Percentiles rank a stretch among this genome's conserved stretches.
Evolutionary conservation across 768 basidiomycete species (phyloP).

Genomic region (Sarcodon sp.): DNA sequence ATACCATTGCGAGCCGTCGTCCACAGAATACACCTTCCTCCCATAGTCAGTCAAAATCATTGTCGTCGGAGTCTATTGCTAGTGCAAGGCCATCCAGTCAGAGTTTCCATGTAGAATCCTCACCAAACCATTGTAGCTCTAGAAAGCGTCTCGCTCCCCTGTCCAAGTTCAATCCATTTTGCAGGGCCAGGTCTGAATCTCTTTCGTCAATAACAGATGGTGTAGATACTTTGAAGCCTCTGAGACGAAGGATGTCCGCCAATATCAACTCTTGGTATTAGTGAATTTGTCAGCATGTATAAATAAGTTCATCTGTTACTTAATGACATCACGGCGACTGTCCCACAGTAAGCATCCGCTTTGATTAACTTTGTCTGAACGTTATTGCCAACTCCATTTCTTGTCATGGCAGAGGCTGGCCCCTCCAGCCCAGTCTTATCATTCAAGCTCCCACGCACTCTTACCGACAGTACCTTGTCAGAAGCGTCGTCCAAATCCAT

Average conservation of each 20-base stretch:
- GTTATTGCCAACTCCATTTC: neutral
- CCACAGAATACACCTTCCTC: neutral
- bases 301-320: no score
- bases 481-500: constrained; percentile 16
- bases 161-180: constrained; percentile 15
- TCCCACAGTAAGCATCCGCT: no score
- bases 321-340: no score
- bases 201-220: constrained; percentile 13
- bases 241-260: no score
- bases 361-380: no score
- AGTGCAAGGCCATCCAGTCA: neutral
- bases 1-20: no score
- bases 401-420: constrained; percentile 19
- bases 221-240: no score
- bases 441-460: constrained; percentile 3
- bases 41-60: constrained; percentile 1
- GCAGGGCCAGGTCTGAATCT: constrained; percentile 15
- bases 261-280: no score
- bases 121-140: constrained; percentile 3
- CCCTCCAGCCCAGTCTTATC: constrained; percentile 9
- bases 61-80: neutral
- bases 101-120: neutral
- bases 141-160: constrained; percentile 10
- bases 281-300: no score
- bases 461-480: constrained; percentile 12